Conservation (phyloP, 2,329 filamentous ascomycete species). For the Ascochyta clinopodiicola region DNA sequence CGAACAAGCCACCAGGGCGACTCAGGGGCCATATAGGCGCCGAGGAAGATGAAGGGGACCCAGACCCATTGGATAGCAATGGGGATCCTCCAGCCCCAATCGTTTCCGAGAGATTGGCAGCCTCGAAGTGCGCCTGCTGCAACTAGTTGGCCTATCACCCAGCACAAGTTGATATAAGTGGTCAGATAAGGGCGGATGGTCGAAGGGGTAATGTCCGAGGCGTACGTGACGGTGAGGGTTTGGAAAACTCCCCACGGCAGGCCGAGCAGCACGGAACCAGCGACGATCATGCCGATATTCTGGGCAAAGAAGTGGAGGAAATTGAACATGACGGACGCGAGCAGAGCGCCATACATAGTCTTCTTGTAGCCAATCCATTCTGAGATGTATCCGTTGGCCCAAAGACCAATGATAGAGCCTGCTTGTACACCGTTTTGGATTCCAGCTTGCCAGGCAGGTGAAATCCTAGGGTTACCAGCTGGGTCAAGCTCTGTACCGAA, state of each 20-base stretch:
- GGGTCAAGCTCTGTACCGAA: slow-evolving; percentile 37
- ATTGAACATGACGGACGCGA: slow-evolving; percentile 16
- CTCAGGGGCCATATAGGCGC: slow-evolving; percentile 54
- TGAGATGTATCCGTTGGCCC: slow-evolving; percentile 29
- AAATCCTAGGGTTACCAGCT: slow-evolving; percentile 18
- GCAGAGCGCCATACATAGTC: slow-evolving; percentile 19
- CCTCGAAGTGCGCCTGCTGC: slow-evolving; percentile 68
- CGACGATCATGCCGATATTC: slow-evolving; percentile 47
- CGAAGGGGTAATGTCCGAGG: slow-evolving; percentile 66
- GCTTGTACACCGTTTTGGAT: slow-evolving; percentile 22
- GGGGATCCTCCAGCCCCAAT: slow-evolving; percentile 68
- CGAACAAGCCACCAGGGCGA: slow-evolving; percentile 58
- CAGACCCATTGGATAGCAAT: slow-evolving; percentile 77
- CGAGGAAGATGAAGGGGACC: slow-evolving; percentile 50
- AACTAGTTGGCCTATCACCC: slow-evolving; percentile 70
- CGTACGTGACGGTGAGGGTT: slow-evolving; percentile 16
- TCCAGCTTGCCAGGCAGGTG: slow-evolving; percentile 23
- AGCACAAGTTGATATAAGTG: slow-evolving; percentile 75
- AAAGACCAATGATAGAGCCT: slow-evolving; percentile 29
- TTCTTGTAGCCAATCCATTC: slow-evolving; percentile 22
- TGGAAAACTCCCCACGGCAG: slow-evolving; percentile 15
- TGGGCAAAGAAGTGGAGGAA: slow-evolving; percentile 53
- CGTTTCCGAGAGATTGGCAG: slow-evolving; percentile 66
- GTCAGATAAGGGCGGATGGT: slow-evolving; percentile 61
- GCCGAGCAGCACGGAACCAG: slow-evolving; percentile 66